Evolutionary conservation across 1,284 basidiomycete genomes (phyloP).

Genomic region (Sporisorium graminicola): DNA sequence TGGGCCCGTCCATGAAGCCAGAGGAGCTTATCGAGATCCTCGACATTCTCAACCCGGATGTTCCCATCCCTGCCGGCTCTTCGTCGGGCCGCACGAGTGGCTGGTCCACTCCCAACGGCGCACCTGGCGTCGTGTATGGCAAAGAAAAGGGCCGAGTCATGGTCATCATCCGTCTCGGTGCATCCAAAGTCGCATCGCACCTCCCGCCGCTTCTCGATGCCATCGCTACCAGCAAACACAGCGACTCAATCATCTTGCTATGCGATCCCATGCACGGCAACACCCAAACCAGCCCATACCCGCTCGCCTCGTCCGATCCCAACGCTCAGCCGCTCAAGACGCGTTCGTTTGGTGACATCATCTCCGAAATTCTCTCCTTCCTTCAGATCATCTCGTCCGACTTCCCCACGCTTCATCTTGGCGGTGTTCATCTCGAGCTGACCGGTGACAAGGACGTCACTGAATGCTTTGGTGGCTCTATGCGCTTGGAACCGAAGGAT

Average conservation of each 20-base stretch:
- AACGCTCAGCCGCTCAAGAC: conserved; percentile 72
- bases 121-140: conserved; percentile 33
- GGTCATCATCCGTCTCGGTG: conserved; percentile 93
- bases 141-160: conserved; percentile 85
- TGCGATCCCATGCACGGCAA: conserved; percentile 99
- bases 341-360: conserved; percentile 89
- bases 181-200: conserved; percentile 77
- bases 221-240: conserved; percentile 82
- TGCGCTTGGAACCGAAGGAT: conserved; percentile 74
- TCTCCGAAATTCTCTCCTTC: conserved; percentile 85
- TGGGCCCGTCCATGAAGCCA: conserved; percentile 85
- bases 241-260: conserved; percentile 84
- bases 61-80: conserved; percentile 25
- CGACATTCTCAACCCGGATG: conserved; percentile 82
- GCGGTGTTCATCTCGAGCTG: conserved; percentile 96
- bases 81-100: conserved; percentile 20
- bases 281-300: conserved; percentile 63
- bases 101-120: conserved; percentile 25
- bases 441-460: conserved; percentile 94
- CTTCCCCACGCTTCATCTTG: conserved; percentile 77
- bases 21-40: conserved; percentile 85
- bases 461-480: conserved; percentile 75
- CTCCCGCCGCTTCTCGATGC: conserved; percentile 86
- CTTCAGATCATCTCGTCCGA: conserved; percentile 75
- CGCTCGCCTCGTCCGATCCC: conserved; percentile 53